These are phyloP conservation scores for Scheffersomyces illinoinensis DNA, from an alignment of 1,139 yeast genomes.

Conservation along the genomic window DNA sequence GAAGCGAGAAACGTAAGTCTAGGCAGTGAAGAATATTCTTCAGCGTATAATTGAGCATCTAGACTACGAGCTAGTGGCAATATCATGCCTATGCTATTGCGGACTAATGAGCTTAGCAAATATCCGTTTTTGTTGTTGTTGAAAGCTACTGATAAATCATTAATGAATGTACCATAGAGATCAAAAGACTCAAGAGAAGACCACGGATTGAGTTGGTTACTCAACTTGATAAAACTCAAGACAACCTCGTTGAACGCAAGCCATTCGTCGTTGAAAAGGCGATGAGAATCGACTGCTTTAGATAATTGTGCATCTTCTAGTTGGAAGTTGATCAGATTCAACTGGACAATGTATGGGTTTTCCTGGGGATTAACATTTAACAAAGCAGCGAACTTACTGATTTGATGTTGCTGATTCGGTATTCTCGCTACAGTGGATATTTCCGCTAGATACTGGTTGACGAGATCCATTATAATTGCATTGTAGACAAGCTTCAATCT, in stretches of 20 bases:
- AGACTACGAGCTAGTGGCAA: conserved; percentile 53
- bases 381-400: conserved; percentile 6
- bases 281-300: conserved; percentile 12
- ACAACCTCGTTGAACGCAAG: conserved; percentile 54
- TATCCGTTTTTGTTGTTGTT: conserved; percentile 53
- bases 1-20: conserved; percentile 58
- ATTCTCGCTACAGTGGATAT: conserved; percentile 5
- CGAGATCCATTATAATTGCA: conserved; percentile 9
- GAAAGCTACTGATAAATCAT: conserved; percentile 60
- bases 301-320: conserved; percentile 28
- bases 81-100: conserved; percentile 39
- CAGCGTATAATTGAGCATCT: conserved; percentile 47
- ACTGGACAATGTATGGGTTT: conserved; percentile 11
- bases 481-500: neutral
- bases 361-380: conserved; percentile 11
- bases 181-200: conserved; percentile 60
- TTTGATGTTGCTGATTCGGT: conserved; percentile 9
- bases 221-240: conserved; percentile 49
- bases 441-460: conserved; percentile 9
- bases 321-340: conserved; percentile 6
- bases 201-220: conserved; percentile 61
- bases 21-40: conserved; percentile 43
- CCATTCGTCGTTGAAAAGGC: conserved; percentile 43
- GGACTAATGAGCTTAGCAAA: conserved; percentile 45
- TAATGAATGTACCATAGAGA: conserved; percentile 50